phyloP scores from a whole-genome alignment of 306 rosid species.

The Acacia crassicarpa region DNA sequence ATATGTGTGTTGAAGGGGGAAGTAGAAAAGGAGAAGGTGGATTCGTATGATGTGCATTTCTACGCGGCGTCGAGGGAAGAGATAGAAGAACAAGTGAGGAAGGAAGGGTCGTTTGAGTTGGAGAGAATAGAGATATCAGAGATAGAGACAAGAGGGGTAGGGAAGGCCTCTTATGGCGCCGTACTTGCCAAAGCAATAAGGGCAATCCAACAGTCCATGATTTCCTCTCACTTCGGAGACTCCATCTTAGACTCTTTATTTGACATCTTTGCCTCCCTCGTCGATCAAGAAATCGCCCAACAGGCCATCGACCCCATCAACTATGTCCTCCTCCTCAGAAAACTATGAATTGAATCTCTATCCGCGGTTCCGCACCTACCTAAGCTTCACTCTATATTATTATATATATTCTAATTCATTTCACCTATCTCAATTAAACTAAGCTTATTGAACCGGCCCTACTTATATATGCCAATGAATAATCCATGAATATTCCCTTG shows the following conservation, averaged over 20 bases:
- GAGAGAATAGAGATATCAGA: slow-evolving; percentile 67
- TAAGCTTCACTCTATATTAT: background rate
- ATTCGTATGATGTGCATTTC: slow-evolving; percentile 86
- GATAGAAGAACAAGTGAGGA: slow-evolving; percentile 67
- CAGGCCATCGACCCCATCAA: slow-evolving; percentile 67
- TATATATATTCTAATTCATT: background rate
- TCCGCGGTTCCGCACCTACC: background rate
- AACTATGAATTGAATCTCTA: slow-evolving; percentile 31
- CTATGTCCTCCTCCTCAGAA: slow-evolving; percentile 62
- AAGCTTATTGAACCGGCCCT: background rate
- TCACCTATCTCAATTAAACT: background rate
- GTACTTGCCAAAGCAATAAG: slow-evolving; percentile 73
- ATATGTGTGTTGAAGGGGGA: slow-evolving; percentile 48
- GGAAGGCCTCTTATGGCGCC: slow-evolving; percentile 54
- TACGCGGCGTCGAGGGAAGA: slow-evolving; percentile 88
- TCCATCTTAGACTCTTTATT: slow-evolving; percentile 65
- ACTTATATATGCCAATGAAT: too few species aligned
- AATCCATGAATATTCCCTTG: too few species aligned
- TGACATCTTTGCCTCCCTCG: slow-evolving; percentile 51
- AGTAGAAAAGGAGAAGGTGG: slow-evolving; percentile 64
- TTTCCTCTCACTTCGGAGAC: slow-evolving; percentile 75
- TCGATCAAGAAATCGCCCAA: slow-evolving; percentile 57
- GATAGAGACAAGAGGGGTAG: slow-evolving; percentile 37
- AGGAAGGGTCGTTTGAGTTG: slow-evolving; percentile 68
- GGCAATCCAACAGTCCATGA: slow-evolving; percentile 89